These are phyloP conservation scores for Backusella tarrabulga DNA, from an alignment of 192 early-diverging fungal genomes.

Conservation along the genomic window DNA sequence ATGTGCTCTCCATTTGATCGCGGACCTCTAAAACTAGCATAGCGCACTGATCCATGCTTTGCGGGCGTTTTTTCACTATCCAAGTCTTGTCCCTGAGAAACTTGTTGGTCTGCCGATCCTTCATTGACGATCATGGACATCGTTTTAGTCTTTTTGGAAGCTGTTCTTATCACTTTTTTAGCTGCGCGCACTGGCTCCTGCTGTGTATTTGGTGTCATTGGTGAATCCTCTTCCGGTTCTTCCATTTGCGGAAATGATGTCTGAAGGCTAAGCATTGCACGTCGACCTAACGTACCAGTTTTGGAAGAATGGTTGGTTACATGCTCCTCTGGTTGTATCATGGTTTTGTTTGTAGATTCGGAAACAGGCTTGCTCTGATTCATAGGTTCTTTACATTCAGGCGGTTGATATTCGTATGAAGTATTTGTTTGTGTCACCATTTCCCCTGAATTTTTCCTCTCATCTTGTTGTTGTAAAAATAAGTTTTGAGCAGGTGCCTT, in stretches of 20 bases:
- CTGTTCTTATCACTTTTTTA: constrained; percentile 11
- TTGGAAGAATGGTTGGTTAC: background rate
- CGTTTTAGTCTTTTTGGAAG: constrained; percentile 13
- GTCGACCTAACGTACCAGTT: background rate
- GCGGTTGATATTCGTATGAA: background rate
- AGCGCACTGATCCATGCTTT: constrained; percentile 12
- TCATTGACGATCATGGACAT: constrained; percentile 2
- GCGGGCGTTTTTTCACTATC: background rate
- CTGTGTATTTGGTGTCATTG: background rate
- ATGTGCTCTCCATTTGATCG: background rate
- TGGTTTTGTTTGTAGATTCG: background rate
- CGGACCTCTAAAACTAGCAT: background rate
- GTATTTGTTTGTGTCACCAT: background rate
- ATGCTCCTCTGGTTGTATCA: background rate
- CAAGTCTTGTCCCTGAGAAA: background rate
- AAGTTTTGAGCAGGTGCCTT: constrained; percentile 6
- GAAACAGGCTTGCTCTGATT: background rate
- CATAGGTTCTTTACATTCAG: background rate
- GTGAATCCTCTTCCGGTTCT: background rate
- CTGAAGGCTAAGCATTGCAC: background rate
- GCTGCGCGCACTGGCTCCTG: constrained; percentile 13
- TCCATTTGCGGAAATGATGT: background rate
- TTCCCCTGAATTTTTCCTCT: background rate
- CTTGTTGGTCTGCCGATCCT: background rate
- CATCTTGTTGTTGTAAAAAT: constrained; percentile 1